Conservation (phyloP, 768 basidiomycete genomes). For the Lenzites betulinus region DNA sequence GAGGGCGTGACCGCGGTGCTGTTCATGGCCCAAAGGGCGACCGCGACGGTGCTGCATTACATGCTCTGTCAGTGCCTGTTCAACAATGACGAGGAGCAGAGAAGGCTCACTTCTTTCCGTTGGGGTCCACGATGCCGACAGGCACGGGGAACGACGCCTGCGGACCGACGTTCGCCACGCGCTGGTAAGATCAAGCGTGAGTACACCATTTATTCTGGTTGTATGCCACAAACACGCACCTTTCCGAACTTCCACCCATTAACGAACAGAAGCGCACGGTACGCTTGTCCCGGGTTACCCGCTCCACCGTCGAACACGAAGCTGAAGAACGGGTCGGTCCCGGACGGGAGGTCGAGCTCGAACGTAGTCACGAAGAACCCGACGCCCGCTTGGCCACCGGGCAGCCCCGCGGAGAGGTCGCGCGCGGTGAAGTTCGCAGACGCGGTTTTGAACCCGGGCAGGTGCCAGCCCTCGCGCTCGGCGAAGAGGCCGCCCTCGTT, state of each 20-base stretch:
- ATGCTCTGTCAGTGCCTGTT: conserved; percentile 52
- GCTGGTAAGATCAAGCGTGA: too few species aligned
- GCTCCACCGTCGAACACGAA: conserved; percentile 57
- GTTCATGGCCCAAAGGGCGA: conserved; percentile 73
- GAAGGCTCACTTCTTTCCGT: conserved; percentile 63
- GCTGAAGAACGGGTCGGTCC: conserved; percentile 68
- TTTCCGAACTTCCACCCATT: conserved; percentile 94
- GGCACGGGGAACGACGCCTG: conserved; percentile 84
- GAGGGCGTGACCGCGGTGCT: conserved; percentile 49
- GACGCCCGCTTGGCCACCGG: conserved; percentile 59
- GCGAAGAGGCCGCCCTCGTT: conserved; percentile 49
- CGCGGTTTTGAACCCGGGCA: conserved; percentile 61
- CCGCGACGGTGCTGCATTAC: conserved; percentile 37
- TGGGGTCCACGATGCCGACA: conserved; percentile 75
- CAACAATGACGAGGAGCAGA: background rate
- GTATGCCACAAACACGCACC: conserved; percentile 47
- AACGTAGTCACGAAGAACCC: conserved; percentile 85
- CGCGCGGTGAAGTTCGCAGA: conserved; percentile 51
- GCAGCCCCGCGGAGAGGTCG: conserved; percentile 60
- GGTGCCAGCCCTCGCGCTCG: conserved; percentile 50
- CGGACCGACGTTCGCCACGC: conserved; percentile 45
- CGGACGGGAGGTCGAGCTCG: conserved; percentile 56
- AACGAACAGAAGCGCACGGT: conserved; percentile 73
- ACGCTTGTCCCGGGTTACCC: conserved; percentile 56
- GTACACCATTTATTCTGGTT: too few species aligned